These are phyloP conservation scores for Sclerotinia nivalis DNA, from an alignment of 2,329 filamentous ascomycete species.

Conservation along the genomic window DNA sequence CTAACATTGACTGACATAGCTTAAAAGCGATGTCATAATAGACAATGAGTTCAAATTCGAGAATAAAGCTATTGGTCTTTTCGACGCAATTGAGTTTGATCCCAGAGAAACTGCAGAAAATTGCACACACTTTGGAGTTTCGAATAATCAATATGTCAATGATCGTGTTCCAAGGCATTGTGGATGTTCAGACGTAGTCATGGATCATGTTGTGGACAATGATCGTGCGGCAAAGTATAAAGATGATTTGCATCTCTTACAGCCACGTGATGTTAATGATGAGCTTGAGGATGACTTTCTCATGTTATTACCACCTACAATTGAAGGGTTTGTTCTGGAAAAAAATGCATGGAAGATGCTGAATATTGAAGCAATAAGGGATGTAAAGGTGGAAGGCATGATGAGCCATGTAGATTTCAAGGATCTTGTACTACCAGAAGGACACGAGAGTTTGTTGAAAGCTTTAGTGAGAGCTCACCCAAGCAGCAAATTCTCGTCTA, in stretches of 20 bases:
- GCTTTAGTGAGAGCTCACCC: slow-evolving; percentile 3
- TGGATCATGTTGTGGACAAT: slow-evolving; percentile 12
- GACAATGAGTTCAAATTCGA: neutral
- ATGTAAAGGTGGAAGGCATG: neutral
- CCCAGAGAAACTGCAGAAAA: neutral
- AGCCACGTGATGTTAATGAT: neutral
- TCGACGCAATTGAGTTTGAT: slow-evolving; percentile 1
- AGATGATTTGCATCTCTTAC: neutral
- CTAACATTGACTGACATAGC: neutral
- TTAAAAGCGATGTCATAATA: slow-evolving; percentile 16
- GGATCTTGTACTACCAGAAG: neutral
- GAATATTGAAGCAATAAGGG: neutral
- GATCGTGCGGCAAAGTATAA: slow-evolving; percentile 6
- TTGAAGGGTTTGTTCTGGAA: slow-evolving; percentile 2
- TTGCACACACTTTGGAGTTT: neutral
- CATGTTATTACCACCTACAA: slow-evolving; percentile 2
- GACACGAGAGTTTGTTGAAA: slow-evolving; percentile 10
- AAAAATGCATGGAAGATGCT: neutral
- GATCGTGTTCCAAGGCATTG: neutral
- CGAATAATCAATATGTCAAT: neutral
- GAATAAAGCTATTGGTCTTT: slow-evolving; percentile 8
- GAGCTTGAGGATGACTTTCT: neutral
- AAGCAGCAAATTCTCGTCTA: neutral
- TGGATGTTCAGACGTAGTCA: neutral
- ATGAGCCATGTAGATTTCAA: neutral